Evolutionary conservation across 306 rosid genomes (phyloP).

Genomic region (Echinosophora koreensis): DNA sequence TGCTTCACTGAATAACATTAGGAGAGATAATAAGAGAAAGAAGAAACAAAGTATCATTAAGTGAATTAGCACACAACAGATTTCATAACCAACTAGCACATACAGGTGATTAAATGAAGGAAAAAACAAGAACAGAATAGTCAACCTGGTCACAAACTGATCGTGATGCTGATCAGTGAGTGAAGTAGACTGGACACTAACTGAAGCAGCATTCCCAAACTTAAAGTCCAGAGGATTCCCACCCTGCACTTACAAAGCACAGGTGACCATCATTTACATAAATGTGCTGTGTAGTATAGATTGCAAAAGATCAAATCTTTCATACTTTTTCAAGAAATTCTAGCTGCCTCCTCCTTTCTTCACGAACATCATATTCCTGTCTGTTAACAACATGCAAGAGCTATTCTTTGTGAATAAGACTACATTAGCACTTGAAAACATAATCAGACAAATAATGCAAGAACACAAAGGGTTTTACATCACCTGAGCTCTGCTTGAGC

Average conservation of each 20-base stretch:
- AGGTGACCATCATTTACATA: constrained; percentile 41
- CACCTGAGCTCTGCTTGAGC: constrained; percentile 98
- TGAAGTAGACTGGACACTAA: constrained; percentile 97
- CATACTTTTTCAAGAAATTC: constrained; percentile 98
- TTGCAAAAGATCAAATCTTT: constrained; percentile 44
- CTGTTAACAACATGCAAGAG: constrained; percentile 67
- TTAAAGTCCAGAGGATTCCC: constrained; percentile 97
- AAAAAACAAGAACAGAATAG: background rate
- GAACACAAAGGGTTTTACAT: constrained; percentile 35
- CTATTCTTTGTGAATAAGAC: constrained; percentile 35
- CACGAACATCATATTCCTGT: constrained; percentile 89
- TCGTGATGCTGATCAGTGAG: constrained; percentile 93
- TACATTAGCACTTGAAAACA: constrained; percentile 32
- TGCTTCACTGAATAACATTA: constrained; percentile 76
- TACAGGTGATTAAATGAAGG: constrained; percentile 8
- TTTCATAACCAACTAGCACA: constrained; percentile 36
- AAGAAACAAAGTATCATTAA: constrained; percentile 23
- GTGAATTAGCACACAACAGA: constrained; percentile 16
- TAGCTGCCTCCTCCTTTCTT: constrained; percentile 94
- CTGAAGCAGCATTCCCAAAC: constrained; percentile 85
- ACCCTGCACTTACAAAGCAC: constrained; percentile 70
- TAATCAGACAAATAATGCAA: constrained; percentile 40
- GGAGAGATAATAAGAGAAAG: constrained; percentile 36
- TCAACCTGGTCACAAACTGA: constrained; percentile 89
- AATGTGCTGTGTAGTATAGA: constrained; percentile 20